Percentiles rank a stretch among this genome's conserved stretches.
These are phyloP conservation scores for Skeletonema marinoi DNA, from an alignment of 108 stramenopile genomes.

Conservation along the genomic window DNA sequence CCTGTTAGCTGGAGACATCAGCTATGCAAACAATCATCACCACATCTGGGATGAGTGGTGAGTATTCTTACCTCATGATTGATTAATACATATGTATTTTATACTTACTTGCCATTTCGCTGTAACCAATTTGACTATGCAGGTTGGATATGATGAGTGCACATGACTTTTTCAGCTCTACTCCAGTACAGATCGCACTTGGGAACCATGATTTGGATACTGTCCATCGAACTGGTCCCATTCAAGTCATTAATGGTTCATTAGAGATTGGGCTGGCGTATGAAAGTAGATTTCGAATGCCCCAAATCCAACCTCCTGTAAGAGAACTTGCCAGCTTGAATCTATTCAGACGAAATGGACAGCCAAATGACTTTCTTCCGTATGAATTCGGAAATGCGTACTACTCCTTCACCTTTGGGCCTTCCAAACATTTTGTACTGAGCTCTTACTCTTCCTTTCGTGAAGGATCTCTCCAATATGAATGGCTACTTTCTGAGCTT, in stretches of 20 bases:
- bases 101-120: background rate
- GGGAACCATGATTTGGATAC: conserved; percentile 90
- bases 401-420: conserved; percentile 75
- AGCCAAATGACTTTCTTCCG: conserved; percentile 62
- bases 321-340: conserved; percentile 48
- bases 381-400: conserved; percentile 88
- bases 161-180: conserved; percentile 46
- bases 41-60: conserved; percentile 76
- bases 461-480: conserved; percentile 62
- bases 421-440: conserved; percentile 72
- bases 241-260: conserved; percentile 20
- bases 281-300: conserved; percentile 83
- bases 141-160: conserved; percentile 80
- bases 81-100: background rate
- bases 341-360: conserved; percentile 45
- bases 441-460: conserved; percentile 72
- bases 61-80: background rate
- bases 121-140: background rate
- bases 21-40: conserved; percentile 74
- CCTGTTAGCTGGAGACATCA: conserved; percentile 77
- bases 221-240: background rate
- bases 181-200: conserved; percentile 66
- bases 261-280: conserved; percentile 72
- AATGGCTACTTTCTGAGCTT: conserved; percentile 74
- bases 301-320: conserved; percentile 59